Evolutionary conservation across 441 rosid genomes (phyloP).

Genomic region (Pelargonium fulgidum): DNA sequence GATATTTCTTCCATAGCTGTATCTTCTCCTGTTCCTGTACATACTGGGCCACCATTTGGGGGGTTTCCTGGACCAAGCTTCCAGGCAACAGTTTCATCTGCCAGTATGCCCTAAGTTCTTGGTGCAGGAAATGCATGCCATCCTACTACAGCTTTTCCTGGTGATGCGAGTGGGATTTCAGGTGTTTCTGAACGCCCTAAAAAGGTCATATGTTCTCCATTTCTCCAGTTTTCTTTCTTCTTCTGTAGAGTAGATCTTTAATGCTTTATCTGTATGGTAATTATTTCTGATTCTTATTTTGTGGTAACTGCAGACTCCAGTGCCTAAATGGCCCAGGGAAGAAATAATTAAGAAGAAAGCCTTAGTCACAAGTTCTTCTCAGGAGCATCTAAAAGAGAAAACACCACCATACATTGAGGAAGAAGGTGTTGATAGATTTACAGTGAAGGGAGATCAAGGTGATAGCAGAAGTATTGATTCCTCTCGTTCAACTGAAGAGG

Average conservation of each 20-base stretch:
- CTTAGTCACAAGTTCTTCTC: slow-evolving; percentile 50
- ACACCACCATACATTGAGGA: slow-evolving; percentile 49
- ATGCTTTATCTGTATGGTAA: too few relatives aligned
- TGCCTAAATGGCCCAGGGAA: slow-evolving; percentile 96
- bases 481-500: slow-evolving; percentile 73
- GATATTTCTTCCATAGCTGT: slow-evolving; percentile 46
- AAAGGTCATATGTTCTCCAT: slow-evolving; percentile 44
- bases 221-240: slow-evolving; percentile 11
- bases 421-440: slow-evolving; percentile 48
- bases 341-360: slow-evolving; percentile 79
- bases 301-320: slow-evolving; percentile 53
- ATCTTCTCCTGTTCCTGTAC: slow-evolving; percentile 55
- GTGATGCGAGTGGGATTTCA: slow-evolving; percentile 61
- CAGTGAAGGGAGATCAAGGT: slow-evolving; percentile 42
- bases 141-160: slow-evolving; percentile 54
- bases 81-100: slow-evolving; percentile 39
- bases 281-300: slow-evolving; percentile 22
- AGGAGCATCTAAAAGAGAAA: slow-evolving; percentile 50
- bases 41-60: slow-evolving; percentile 57
- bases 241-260: background rate
- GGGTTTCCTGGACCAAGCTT: slow-evolving; percentile 57
- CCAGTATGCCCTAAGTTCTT: slow-evolving; percentile 37
- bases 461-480: slow-evolving; percentile 67
- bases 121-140: slow-evolving; percentile 55
- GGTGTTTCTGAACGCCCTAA: slow-evolving; percentile 64